Evolutionary conservation across 208 protist genomes (phyloP), one percentile per base, ranked within the genome.

Genomic region (Trypanosoma congolense): DNA sequence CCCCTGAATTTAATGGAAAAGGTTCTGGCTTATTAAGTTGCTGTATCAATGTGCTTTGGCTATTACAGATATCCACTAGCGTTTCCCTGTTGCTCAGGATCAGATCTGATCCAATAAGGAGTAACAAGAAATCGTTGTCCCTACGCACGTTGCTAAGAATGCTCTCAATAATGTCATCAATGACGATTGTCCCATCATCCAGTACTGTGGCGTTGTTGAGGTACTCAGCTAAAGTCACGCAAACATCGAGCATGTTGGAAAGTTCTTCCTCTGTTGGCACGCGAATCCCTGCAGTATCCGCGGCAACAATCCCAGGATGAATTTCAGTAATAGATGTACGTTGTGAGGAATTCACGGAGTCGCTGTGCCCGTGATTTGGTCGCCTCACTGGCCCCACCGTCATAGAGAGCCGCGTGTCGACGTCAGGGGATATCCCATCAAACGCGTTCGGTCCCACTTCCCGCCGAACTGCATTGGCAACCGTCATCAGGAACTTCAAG

Each of bases 161-260:
- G 18, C 75, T 69, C 22, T 51, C 28, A 42, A 89, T 63, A 43
- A 93, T 70, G 21, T 90, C 82, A 51, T 93, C 82, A 21, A 46
- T 41, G 9, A 40, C 25, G 9, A 86, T 51, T 5, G 49, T 57
- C 25, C 64, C 70, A 10, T 82, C 71, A 8, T 47, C 29, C 25
- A 66, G 38, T 44, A 70, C 58, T 35, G 68, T 72, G 6, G 68
- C 64, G 52, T 86, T 85, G 52, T 77, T 70, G 9, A 90, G 56
- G 59, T 89, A 90, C 76, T 93, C 86, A 30, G 81, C 76, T 40
- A 93, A 71, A 19, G 77, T 69, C 36, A 84, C 69, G 60, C 82
- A 90, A 18, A 64, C 69, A 21, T 93, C 86, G 19, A 93, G 70
- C 86, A 93, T 93, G 12, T 61, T 61, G 1, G 80, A 61, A 18